Conservation (phyloP, 1,284 basidiomycete species). For the Apiotrichum brassicae region DNA sequence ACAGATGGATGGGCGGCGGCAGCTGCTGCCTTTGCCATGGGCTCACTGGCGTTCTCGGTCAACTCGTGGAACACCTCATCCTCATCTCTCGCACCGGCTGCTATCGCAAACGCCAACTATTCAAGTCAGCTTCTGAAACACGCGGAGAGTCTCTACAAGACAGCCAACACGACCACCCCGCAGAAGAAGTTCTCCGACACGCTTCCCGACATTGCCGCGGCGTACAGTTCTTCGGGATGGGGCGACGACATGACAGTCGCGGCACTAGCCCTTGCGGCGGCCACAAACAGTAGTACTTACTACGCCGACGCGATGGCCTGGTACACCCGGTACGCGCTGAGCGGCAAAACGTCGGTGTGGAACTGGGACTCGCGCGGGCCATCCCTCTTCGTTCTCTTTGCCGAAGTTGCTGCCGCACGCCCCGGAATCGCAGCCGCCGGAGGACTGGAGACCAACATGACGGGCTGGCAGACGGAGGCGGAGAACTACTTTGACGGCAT, state of each 20-base stretch:
- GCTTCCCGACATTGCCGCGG: conserved; percentile 57
- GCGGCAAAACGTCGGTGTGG: conserved; percentile 58
- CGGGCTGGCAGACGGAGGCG: conserved; percentile 62
- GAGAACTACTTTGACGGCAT: conserved; percentile 73
- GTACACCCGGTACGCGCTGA: conserved; percentile 58
- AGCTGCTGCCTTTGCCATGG: conserved; percentile 78
- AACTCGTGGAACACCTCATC: conserved; percentile 50
- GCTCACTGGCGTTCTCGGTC: conserved; percentile 68
- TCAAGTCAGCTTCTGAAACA: conserved; percentile 63
- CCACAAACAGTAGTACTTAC: conserved; percentile 57
- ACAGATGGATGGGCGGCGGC: conserved; percentile 80
- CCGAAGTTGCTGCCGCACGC: conserved; percentile 45
- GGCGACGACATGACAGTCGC: conserved; percentile 54
- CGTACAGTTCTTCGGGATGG: conserved; percentile 65
- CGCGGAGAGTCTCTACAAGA: conserved; percentile 64
- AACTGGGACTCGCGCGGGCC: conserved; percentile 85
- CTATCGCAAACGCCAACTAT: conserved; percentile 68
- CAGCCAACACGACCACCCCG: conserved; percentile 55
- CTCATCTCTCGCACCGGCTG: conserved; percentile 55
- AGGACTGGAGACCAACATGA: conserved; percentile 53
- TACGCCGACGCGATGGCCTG: conserved; percentile 61
- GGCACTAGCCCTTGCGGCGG: conserved; percentile 67
- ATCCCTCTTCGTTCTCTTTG: conserved; percentile 65
- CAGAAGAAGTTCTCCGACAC: conserved; percentile 48
- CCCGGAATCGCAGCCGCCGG: conserved; percentile 57